Percentiles rank a stretch among this genome's conserved stretches.
phyloP scores from a whole-genome alignment of 805 yeast genomes.

The Saccharomycopsis oosterbeekiorum region DNA sequence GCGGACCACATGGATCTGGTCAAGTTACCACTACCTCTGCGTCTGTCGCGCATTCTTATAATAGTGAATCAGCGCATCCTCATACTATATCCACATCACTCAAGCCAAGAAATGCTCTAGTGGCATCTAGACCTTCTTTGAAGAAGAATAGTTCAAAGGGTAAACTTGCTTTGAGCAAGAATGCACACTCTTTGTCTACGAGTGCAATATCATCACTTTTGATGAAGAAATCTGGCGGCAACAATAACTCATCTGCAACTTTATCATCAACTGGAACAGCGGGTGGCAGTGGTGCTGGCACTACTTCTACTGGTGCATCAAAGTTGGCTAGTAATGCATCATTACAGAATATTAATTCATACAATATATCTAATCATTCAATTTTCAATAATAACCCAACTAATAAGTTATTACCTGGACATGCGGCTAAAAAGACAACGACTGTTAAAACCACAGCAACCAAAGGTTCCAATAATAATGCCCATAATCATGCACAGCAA shows the following conservation, averaged over 20 bases:
- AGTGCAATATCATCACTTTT: not conserved
- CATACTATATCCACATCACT: not conserved
- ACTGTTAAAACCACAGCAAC: not conserved
- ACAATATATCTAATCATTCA: not conserved
- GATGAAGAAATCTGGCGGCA: not conserved
- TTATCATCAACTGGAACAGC: not conserved
- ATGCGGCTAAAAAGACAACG: not conserved
- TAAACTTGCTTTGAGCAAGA: not conserved
- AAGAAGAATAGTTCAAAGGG: slow-evolving; percentile 8
- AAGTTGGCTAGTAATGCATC: not conserved
- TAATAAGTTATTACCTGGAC: not conserved
- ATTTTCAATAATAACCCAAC: not conserved
- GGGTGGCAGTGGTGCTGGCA: not conserved
- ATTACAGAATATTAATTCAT: not conserved
- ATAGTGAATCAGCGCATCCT: not conserved
- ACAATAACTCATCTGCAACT: not conserved
- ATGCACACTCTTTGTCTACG: not conserved
- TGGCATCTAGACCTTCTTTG: not conserved
- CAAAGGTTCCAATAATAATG: not conserved
- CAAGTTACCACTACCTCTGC: not conserved
- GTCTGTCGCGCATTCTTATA: not conserved
- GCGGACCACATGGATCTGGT: not conserved
- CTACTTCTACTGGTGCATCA: not conserved
- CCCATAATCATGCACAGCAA: not conserved
- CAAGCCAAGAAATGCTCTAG: not conserved